Conservation (phyloP, 2,329 filamentous ascomycete species). For the Phialophora chinensis region DNA sequence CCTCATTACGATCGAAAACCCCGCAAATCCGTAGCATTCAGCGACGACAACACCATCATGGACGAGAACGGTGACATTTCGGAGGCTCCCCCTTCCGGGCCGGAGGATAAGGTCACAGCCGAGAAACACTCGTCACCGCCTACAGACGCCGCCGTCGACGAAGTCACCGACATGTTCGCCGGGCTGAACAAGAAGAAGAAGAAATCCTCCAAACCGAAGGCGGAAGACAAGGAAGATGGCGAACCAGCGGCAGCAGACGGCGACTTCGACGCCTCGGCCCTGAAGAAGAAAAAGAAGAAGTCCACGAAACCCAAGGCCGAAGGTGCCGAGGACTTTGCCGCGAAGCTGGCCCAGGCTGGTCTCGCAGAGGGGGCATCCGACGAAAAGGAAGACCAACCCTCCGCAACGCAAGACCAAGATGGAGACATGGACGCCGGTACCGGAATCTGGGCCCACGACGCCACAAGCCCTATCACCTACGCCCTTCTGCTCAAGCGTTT, state of each 20-base stretch:
- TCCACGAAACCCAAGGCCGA: conserved; percentile 65
- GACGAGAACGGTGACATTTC: conserved; percentile 87
- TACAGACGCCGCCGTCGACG: conserved; percentile 65
- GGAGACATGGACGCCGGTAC: conserved; percentile 88
- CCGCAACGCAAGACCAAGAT: conserved; percentile 46
- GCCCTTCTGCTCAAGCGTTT: conserved; percentile 85
- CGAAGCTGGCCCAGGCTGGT: conserved; percentile 43
- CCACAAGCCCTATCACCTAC: conserved; percentile 79
- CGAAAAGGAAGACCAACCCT: conserved; percentile 56
- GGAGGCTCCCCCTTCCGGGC: conserved; percentile 63
- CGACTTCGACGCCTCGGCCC: conserved; percentile 69
- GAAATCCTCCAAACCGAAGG: conserved; percentile 59
- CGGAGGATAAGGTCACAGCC: conserved; percentile 79
- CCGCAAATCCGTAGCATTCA: conserved; percentile 94
- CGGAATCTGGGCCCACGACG: conserved; percentile 86
- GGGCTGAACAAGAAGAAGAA: conserved; percentile 78
- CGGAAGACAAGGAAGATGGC: conserved; percentile 59
- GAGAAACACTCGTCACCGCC: conserved; percentile 67
- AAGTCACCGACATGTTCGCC: conserved; percentile 71
- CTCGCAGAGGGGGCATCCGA: conserved; percentile 58
- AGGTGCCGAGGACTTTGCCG: conserved; percentile 69
- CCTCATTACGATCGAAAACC: conserved; percentile 65
- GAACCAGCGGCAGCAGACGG: conserved; percentile 61
- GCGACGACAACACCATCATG: conserved; percentile 83
- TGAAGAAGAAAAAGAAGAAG: conserved; percentile 89